These are phyloP conservation scores for Sugiyamaella mastotermitis DNA, from an alignment of 805 yeast species.

Conservation along the genomic window DNA sequence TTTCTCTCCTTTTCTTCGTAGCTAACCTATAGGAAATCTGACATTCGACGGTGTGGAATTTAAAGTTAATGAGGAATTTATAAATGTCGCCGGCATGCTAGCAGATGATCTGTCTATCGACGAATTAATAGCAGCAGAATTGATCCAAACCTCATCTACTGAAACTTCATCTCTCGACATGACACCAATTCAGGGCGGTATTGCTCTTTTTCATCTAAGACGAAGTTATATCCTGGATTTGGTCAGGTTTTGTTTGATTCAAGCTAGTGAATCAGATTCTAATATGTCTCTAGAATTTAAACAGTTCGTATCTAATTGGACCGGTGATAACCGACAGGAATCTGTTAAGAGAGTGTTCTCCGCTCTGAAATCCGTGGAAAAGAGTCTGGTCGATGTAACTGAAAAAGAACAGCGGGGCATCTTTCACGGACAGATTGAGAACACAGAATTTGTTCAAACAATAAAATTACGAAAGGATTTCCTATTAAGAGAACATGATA, in stretches of 20 bases:
- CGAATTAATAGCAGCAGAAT: constrained; percentile 68
- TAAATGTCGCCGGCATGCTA: constrained; percentile 49
- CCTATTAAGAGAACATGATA: constrained; percentile 62
- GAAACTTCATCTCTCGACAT: constrained; percentile 34
- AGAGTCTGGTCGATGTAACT: constrained; percentile 44
- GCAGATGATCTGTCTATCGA: constrained; percentile 69
- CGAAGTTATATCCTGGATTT: constrained; percentile 63
- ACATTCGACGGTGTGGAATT: constrained; percentile 49
- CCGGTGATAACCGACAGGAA: constrained; percentile 2
- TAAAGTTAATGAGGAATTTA: constrained; percentile 59
- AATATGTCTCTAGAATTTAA: not conserved
- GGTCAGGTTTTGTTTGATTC: constrained; percentile 12
- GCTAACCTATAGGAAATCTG: constrained; percentile 32
- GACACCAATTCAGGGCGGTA: constrained; percentile 40
- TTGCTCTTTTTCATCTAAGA: constrained; percentile 61
- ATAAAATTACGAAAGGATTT: constrained; percentile 56
- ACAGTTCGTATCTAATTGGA: constrained; percentile 1
- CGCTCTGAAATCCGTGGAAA: constrained; percentile 56
- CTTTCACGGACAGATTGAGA: constrained; percentile 44
- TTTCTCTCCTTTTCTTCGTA: not conserved
- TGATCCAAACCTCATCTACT: constrained; percentile 45
- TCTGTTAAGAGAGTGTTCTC: constrained; percentile 35
- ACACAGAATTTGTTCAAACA: constrained; percentile 41
- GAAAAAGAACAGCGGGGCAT: constrained; percentile 44
- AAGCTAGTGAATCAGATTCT: constrained; percentile 2